Percentiles rank a stretch among this genome's conserved stretches.
Evolutionary conservation across 352 stramenopile species (phyloP).

Genomic region (Globisporangium paddicum): DNA sequence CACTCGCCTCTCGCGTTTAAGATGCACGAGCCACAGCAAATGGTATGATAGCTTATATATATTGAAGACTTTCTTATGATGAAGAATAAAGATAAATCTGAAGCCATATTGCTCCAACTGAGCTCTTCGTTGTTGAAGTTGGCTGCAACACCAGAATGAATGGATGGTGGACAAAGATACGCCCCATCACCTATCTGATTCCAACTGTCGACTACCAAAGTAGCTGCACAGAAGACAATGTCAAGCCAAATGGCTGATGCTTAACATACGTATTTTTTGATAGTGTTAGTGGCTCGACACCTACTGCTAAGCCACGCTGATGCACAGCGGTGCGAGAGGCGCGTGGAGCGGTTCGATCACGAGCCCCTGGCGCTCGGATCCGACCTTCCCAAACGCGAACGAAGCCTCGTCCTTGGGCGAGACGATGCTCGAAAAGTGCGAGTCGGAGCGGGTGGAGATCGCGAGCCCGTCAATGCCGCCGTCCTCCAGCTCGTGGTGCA

Average conservation of each 20-base stretch:
- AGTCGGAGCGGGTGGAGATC: not conserved
- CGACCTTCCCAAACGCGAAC: not conserved
- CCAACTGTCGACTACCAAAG: not conserved
- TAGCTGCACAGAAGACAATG: too few relatives aligned
- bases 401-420: slow-evolving; percentile 1
- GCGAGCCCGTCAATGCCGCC: not conserved
- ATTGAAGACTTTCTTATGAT: too few relatives aligned
- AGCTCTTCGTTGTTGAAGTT: not conserved
- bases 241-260: too few relatives aligned
- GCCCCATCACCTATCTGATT: not conserved
- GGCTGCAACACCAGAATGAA: not conserved
- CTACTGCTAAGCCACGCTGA: not conserved
- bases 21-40: not conserved
- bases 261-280: not conserved
- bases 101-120: not conserved
- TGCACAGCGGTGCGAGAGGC: not conserved
- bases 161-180: not conserved
- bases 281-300: not conserved
- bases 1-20: slow-evolving; percentile 24
- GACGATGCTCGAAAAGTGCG: not conserved
- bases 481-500: not conserved
- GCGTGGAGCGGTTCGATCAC: not conserved
- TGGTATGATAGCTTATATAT: not conserved
- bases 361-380: slow-evolving; percentile 2
- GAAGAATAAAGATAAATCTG: not conserved